phyloP scores from a whole-genome alignment of 176 grass and related monocot genomes.

The Saccharum spontaneum region DNA sequence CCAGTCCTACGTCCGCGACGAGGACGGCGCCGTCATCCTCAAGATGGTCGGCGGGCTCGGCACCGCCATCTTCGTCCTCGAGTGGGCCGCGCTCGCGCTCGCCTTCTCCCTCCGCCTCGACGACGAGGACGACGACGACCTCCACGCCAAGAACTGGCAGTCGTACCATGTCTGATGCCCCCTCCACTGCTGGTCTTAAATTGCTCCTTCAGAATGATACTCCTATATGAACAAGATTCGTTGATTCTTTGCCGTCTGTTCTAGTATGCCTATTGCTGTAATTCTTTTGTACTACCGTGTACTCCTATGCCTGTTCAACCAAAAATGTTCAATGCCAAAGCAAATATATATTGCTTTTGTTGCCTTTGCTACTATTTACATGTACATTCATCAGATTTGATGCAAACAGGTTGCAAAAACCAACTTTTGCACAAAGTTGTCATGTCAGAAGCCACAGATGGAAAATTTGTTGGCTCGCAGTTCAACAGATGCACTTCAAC shows the following conservation, averaged over 20 bases:
- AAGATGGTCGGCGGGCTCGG: constrained; percentile 96
- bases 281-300: constrained; percentile 31
- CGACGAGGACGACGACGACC: constrained; percentile 14
- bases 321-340: constrained; percentile 3
- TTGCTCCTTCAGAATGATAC: background rate
- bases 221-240: background rate
- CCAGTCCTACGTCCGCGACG: constrained; percentile 86
- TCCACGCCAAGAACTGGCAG: constrained; percentile 62
- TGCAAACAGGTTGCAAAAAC: background rate
- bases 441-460: background rate
- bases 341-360: constrained; percentile 45
- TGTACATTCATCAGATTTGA: background rate
- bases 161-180: constrained; percentile 64
- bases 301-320: constrained; percentile 1
- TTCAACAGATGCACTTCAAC: background rate
- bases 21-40: constrained; percentile 87
- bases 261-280: background rate
- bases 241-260: constrained; percentile 10
- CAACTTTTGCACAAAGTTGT: background rate
- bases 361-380: background rate
- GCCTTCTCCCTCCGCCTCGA: constrained; percentile 68
- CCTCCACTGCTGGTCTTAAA: background rate
- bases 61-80: constrained; percentile 71
- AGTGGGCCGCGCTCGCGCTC: constrained; percentile 86
- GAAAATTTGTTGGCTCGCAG: background rate